A percentile compares a stretch with the other conserved stretches of the same genome.
Conservation (phyloP, 2,329 filamentous ascomycete species). For the Cladophialophora carrionii region DNA sequence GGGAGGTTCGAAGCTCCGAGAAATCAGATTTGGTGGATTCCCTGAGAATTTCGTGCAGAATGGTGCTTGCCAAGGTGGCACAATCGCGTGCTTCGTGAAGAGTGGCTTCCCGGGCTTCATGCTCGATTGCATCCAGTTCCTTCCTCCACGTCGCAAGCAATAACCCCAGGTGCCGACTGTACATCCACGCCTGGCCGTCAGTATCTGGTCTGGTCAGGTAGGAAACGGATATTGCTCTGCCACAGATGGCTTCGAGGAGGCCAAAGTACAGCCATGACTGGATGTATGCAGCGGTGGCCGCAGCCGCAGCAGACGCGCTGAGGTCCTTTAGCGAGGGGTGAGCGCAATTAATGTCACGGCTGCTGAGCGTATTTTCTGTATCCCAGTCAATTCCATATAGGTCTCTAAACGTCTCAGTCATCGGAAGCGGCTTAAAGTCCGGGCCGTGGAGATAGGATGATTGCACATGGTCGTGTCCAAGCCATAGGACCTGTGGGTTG, state of each 20-base stretch:
- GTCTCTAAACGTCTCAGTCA: background rate
- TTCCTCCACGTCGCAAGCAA: background rate
- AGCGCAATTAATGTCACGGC: background rate
- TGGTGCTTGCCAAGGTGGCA: background rate
- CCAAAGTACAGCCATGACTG: slow-evolving; percentile 5
- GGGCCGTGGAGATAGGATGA: background rate
- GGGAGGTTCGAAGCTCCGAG: background rate
- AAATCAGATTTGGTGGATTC: background rate
- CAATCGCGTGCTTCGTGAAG: background rate
- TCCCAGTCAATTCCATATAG: background rate
- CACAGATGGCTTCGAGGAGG: background rate
- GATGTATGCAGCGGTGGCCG: background rate
- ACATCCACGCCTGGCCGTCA: background rate
- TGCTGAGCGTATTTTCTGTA: background rate
- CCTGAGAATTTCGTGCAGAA: background rate
- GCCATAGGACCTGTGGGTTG: background rate
- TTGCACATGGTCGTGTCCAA: background rate
- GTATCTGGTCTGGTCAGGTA: background rate
- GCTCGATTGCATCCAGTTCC: background rate
- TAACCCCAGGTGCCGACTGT: background rate
- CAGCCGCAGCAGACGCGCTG: background rate
- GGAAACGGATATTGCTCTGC: background rate
- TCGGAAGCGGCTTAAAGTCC: background rate
- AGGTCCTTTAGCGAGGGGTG: background rate
- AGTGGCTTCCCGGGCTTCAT: background rate